phyloP scores from a whole-genome alignment of 2,329 filamentous ascomycete species.

The Davidsoniella eucalypti region DNA sequence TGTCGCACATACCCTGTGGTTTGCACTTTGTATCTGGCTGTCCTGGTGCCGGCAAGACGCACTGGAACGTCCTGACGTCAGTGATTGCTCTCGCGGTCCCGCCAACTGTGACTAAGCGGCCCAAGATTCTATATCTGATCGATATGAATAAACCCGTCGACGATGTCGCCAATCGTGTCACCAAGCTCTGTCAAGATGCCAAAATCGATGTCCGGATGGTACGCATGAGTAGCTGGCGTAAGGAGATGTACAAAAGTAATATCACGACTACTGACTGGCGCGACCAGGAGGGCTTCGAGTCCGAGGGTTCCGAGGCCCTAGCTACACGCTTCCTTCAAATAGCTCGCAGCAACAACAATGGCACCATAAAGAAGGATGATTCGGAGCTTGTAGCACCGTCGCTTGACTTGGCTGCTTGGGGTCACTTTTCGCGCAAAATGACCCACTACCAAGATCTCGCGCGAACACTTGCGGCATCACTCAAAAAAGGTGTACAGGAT shows the following conservation, averaged over 20 bases:
- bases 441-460: conserved; percentile 22
- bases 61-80: conserved; percentile 28
- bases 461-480: conserved; percentile 21
- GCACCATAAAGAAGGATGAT: not conserved
- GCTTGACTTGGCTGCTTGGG: conserved; percentile 28
- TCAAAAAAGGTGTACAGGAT: conserved; percentile 14
- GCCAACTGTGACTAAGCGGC: not conserved
- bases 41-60: conserved; percentile 31
- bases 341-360: conserved; percentile 5
- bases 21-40: conserved; percentile 30
- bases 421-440: conserved; percentile 21
- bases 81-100: conserved; percentile 19
- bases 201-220: conserved; percentile 22
- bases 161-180: conserved; percentile 28
- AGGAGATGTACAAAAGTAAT: conserved; percentile 20
- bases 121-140: conserved; percentile 27
- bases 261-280: conserved; percentile 17
- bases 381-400: conserved; percentile 20
- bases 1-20: conserved; percentile 25
- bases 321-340: conserved; percentile 21
- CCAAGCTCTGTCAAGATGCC: conserved; percentile 21
- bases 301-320: conserved; percentile 3
- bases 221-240: conserved; percentile 26
- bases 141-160: conserved; percentile 32
- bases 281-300: conserved; percentile 3